Conservation (phyloP, 345 rosid species). For the Garcia nutans region DNA sequence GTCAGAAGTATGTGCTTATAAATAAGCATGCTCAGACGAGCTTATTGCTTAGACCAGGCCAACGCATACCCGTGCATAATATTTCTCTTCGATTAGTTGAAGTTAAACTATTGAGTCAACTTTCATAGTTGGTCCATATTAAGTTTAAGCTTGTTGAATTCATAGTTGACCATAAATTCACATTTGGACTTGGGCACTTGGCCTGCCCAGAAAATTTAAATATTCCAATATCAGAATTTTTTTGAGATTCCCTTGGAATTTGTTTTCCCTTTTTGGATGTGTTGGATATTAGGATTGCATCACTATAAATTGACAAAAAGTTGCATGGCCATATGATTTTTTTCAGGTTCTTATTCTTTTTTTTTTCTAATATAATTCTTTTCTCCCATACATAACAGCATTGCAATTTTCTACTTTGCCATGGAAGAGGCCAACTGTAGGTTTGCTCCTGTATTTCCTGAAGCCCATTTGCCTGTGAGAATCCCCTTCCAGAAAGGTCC, state of each 20-base stretch:
- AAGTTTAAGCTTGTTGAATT: background rate
- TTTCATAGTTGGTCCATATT: background rate
- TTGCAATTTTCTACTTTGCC: slow-evolving; percentile 71
- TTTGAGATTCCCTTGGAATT: background rate
- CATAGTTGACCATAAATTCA: background rate
- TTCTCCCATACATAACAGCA: slow-evolving; percentile 37
- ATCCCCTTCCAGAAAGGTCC: slow-evolving; percentile 68
- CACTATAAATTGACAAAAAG: background rate
- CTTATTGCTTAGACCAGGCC: background rate
- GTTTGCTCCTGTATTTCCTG: slow-evolving; percentile 64
- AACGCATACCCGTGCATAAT: background rate
- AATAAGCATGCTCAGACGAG: slow-evolving; percentile 7
- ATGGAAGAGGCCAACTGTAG: slow-evolving; percentile 73
- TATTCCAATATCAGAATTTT: background rate
- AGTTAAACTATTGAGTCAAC: background rate
- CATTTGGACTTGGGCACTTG: background rate
- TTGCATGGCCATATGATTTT: background rate
- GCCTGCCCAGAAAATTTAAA: slow-evolving; percentile 5
- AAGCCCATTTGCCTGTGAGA: slow-evolving; percentile 55
- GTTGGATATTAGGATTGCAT: background rate
- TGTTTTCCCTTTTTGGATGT: background rate
- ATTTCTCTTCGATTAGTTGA: background rate
- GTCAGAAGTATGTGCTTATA: background rate
- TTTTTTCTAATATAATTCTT: slow-evolving; percentile 17
- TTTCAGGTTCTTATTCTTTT: background rate